phyloP scores from a whole-genome alignment of 768 basidiomycete species.

The Boletellus ananas region DNA sequence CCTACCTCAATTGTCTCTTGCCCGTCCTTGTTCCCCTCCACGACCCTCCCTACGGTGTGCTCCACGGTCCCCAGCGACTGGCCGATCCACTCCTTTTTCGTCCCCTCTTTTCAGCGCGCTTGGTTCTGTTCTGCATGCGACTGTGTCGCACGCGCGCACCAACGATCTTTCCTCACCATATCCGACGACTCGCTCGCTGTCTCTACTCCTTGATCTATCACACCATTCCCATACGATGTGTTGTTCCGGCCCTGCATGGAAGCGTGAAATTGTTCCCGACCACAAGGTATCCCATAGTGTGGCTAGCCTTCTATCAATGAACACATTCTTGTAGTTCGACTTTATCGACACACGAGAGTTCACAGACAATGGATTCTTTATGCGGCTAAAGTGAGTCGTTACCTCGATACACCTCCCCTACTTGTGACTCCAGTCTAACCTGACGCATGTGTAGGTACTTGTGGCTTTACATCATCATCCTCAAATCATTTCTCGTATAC shows the following conservation, averaged over 20 bases:
- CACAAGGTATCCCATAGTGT: conserved; percentile 69
- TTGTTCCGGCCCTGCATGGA: conserved; percentile 81
- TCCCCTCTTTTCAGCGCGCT: conserved; percentile 21
- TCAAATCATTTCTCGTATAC: conserved; percentile 96
- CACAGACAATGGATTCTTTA: conserved; percentile 79
- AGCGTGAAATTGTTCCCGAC: conserved; percentile 94
- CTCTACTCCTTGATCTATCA: conserved; percentile 13
- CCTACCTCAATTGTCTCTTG: conserved; percentile 4
- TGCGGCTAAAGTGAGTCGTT: conserved; percentile 73
- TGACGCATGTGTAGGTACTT: conserved; percentile 61
- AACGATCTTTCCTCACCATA: conserved; percentile 25
- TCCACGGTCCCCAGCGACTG: conserved; percentile 1
- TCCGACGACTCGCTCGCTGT: conserved; percentile 23
- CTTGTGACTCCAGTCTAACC: conserved; percentile 8
- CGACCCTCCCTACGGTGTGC: conserved; percentile 17
- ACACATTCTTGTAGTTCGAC: conserved; percentile 67
- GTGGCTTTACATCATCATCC: conserved; percentile 87
- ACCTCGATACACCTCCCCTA: neutral
- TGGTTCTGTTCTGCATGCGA: conserved; percentile 28
- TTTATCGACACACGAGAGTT: conserved; percentile 94
- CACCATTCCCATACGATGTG: conserved; percentile 19
- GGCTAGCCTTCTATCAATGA: neutral
- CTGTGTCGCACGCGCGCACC: conserved; percentile 31
- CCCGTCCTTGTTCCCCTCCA: conserved; percentile 9
- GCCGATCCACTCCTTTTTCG: conserved; percentile 22